These are phyloP conservation scores for Apium graveolens DNA, from an alignment of 129 eudicot genomes.

Conservation along the genomic window DNA sequence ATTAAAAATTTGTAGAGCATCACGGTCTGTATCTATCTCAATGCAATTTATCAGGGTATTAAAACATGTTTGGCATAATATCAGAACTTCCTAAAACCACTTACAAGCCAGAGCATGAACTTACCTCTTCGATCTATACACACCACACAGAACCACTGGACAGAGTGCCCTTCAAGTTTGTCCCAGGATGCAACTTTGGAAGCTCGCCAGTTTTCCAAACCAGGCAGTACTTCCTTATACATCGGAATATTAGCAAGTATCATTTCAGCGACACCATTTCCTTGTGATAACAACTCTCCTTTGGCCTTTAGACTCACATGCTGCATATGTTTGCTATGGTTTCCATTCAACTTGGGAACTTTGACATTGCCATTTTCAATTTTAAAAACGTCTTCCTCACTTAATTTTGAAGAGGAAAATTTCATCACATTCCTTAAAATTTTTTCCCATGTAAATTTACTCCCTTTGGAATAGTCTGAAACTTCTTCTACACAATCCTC, in stretches of 20 bases:
- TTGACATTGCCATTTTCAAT: conserved; percentile 35
- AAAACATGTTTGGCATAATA: not conserved
- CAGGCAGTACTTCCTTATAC: conserved; percentile 64
- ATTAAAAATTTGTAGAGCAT: not conserved
- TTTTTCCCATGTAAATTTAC: conserved; percentile 55
- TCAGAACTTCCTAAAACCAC: not conserved
- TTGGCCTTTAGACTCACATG: conserved; percentile 45
- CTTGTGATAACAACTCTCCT: conserved; percentile 54
- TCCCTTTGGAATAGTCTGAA: conserved; percentile 46
- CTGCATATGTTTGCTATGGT: conserved; percentile 63
- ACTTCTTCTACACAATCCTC: conserved; percentile 46
- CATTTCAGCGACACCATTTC: conserved; percentile 59
- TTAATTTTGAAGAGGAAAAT: conserved; percentile 38
- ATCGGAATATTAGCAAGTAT: conserved; percentile 55
- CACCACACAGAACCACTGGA: conserved; percentile 83
- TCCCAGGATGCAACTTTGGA: conserved; percentile 76
- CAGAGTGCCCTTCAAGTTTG: conserved; percentile 68
- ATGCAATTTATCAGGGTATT: not conserved
- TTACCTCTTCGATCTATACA: conserved; percentile 84
- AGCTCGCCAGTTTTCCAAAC: conserved; percentile 79
- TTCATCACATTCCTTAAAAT: conserved; percentile 41
- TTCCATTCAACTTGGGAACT: conserved; percentile 74
- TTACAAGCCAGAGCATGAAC: not conserved
- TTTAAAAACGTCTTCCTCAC: conserved; percentile 50
- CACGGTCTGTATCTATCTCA: too few species aligned